These are phyloP conservation scores for Colletotrichum sp. DNA, from an alignment of 2,329 filamentous ascomycete genomes.

Conservation along the genomic window DNA sequence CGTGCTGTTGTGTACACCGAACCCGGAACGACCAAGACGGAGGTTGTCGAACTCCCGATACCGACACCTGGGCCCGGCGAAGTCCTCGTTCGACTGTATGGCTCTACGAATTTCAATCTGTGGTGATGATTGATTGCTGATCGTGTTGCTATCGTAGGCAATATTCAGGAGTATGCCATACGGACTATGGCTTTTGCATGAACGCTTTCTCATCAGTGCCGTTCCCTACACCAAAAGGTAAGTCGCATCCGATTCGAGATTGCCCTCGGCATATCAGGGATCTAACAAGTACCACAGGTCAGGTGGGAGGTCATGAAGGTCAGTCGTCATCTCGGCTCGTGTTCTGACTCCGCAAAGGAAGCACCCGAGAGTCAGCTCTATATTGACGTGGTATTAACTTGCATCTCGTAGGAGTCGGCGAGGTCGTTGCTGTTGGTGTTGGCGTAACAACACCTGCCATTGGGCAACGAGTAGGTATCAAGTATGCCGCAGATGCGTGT, in stretches of 20 bases:
- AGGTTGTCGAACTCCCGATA: slow-evolving; percentile 28
- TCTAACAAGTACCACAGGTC: slow-evolving; percentile 14
- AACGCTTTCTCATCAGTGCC: slow-evolving; percentile 24
- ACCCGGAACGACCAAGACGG: slow-evolving; percentile 29
- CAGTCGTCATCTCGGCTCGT: not conserved
- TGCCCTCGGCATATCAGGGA: not conserved
- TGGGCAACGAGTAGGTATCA: slow-evolving; percentile 24
- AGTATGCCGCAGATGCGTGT: slow-evolving; percentile 26
- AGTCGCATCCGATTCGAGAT: not conserved
- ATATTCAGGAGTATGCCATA: slow-evolving; percentile 31
- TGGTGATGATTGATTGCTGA: not conserved
- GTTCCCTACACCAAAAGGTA: slow-evolving; percentile 15
- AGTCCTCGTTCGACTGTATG: slow-evolving; percentile 29
- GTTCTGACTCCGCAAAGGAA: not conserved
- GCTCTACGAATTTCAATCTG: not conserved
- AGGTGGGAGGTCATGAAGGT: slow-evolving; percentile 27
- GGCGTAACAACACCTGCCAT: slow-evolving; percentile 20
- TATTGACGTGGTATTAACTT: not conserved
- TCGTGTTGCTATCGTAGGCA: slow-evolving; percentile 5
- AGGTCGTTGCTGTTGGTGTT: slow-evolving; percentile 20
- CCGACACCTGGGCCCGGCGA: slow-evolving; percentile 27
- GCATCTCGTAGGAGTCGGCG: slow-evolving; percentile 1
- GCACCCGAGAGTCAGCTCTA: not conserved
- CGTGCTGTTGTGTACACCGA: slow-evolving; percentile 28
- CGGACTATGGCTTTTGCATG: slow-evolving; percentile 29